These are phyloP conservation scores for Colletotrichum sansevieriae DNA, from an alignment of 2,329 filamentous ascomycete species.

Conservation along the genomic window DNA sequence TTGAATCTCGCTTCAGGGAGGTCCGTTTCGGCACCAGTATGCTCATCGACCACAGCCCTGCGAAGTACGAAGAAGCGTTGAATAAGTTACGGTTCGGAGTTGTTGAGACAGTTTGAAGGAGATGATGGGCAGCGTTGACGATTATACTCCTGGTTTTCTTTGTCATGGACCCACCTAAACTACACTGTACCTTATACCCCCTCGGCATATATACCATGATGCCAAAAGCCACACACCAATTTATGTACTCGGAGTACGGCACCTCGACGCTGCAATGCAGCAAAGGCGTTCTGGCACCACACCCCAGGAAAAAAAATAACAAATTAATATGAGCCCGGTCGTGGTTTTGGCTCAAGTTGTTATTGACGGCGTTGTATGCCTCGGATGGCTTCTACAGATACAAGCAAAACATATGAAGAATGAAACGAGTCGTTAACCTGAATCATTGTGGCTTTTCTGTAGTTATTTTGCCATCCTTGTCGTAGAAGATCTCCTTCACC, in stretches of 20 bases:
- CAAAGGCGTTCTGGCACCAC: background rate
- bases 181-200: conserved; percentile 27
- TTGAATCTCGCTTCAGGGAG: conserved; percentile 78
- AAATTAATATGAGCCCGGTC: background rate
- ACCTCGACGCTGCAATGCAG: background rate
- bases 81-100: conserved; percentile 69
- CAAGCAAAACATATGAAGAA: conserved; percentile 4
- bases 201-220: conserved; percentile 13
- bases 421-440: background rate
- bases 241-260: background rate
- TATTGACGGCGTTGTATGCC: background rate
- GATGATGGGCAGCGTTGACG: no score
- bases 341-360: background rate
- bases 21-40: conserved; percentile 79
- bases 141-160: conserved; percentile 17
- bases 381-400: background rate
- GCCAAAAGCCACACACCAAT: background rate
- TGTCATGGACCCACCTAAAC: conserved; percentile 10
- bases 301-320: no score
- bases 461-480: conserved; percentile 72
- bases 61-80: conserved; percentile 78
- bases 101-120: conserved; percentile 46
- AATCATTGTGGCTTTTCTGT: conserved; percentile 52
- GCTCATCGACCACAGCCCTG: conserved; percentile 82
- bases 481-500: conserved; percentile 80